A percentile compares a stretch with the other conserved stretches of the same genome.
These are phyloP conservation scores for Sambucus nigra DNA, from an alignment of 129 eudicot species.

Conservation along the genomic window DNA sequence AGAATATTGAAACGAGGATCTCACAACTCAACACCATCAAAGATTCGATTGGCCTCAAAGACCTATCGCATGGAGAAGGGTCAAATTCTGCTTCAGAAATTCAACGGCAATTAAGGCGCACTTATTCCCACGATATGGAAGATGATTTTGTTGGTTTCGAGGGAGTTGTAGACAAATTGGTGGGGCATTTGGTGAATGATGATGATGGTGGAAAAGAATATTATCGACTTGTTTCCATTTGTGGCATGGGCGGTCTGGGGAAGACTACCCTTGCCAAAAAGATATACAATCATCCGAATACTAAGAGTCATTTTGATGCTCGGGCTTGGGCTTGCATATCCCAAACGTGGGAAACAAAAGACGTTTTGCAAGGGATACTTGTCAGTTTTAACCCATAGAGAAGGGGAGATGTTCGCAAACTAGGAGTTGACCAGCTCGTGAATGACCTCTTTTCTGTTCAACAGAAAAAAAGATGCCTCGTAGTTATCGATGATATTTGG, in stretches of 20 bases:
- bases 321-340: not conserved
- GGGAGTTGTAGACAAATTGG: not conserved
- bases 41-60: not conserved
- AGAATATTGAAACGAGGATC: not conserved
- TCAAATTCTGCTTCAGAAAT: not conserved
- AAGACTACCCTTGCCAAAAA: constrained; percentile 7
- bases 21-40: not conserved
- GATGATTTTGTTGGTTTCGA: not conserved
- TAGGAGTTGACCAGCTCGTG: not conserved
- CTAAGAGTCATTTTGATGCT: not conserved
- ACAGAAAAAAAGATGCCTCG: not conserved
- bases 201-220: too few species aligned
- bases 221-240: not conserved
- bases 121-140: too few species aligned
- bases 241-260: constrained; percentile 9
- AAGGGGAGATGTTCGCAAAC: not conserved
- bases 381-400: not conserved
- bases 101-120: not conserved
- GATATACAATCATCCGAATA: not conserved
- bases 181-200: not conserved
- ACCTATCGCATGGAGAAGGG: not conserved
- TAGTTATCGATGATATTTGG: constrained; percentile 12
- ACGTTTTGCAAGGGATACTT: constrained; percentile 2
- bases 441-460: not conserved
- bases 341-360: constrained; percentile 1